These are phyloP conservation scores for Cladorrhinum samala DNA, from an alignment of 495 filamentous ascomycete species.

Conservation along the genomic window DNA sequence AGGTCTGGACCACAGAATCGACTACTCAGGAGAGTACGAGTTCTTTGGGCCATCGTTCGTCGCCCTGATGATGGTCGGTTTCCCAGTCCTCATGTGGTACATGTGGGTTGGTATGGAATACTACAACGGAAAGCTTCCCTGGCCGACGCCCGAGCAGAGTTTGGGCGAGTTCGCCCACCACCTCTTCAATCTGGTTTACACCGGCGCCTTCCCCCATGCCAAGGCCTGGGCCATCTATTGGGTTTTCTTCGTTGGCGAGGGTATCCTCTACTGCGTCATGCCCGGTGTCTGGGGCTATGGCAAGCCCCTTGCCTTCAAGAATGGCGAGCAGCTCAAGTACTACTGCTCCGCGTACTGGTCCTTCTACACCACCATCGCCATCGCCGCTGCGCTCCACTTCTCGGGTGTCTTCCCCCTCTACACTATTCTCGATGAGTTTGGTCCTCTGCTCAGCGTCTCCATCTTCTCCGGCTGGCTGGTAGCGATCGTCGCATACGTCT, in stretches of 20 bases:
- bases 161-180: conserved; percentile 60
- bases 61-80: conserved; percentile 79
- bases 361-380: conserved; percentile 76
- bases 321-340: conserved; percentile 79
- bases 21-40: conserved; percentile 75
- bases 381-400: conserved; percentile 65
- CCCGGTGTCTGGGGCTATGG: conserved; percentile 80
- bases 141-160: conserved; percentile 58
- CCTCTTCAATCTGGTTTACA: conserved; percentile 63
- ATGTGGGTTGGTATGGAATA: conserved; percentile 96
- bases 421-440: conserved; percentile 93
- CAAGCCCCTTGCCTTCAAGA: conserved; percentile 76
- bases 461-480: conserved; percentile 83
- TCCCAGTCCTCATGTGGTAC: conserved; percentile 93
- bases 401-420: conserved; percentile 84
- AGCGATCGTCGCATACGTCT: conserved; percentile 76
- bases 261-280: conserved; percentile 68
- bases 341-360: conserved; percentile 86
- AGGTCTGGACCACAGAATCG: conserved; percentile 68
- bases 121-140: conserved; percentile 77
- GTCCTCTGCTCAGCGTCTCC: conserved; percentile 79
- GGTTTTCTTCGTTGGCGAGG: conserved; percentile 82
- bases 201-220: conserved; percentile 69
- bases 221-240: conserved; percentile 92
- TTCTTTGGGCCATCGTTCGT: conserved; percentile 82